Evolutionary conservation across 495 filamentous ascomycete genomes (phyloP).

Genomic region (Aspergillus nidulans): DNA sequence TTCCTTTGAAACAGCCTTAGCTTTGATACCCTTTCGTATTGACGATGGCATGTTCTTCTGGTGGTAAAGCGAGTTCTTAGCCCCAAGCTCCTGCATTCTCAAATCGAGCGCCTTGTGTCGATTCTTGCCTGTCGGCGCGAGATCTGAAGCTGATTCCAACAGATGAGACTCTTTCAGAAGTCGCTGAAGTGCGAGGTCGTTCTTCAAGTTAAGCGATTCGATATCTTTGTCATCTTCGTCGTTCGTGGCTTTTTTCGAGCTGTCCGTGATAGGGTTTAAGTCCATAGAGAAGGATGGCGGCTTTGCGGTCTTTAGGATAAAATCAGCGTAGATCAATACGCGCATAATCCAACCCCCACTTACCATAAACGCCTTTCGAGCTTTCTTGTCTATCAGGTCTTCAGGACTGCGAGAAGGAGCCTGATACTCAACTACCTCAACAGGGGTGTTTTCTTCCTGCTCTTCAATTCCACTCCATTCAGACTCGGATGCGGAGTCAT

Average conservation of each 20-base stretch:
- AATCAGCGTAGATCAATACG: slow-evolving; percentile 13
- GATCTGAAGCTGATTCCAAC: slow-evolving; percentile 61
- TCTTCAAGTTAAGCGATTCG: slow-evolving; percentile 62
- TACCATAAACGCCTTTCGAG: slow-evolving; percentile 78
- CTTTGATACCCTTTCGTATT: slow-evolving; percentile 71
- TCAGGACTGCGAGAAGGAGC: slow-evolving; percentile 28
- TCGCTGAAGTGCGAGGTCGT: slow-evolving; percentile 86
- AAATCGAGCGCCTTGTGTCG: slow-evolving; percentile 76
- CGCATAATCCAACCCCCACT: slow-evolving; percentile 1
- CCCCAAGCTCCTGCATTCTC: slow-evolving; percentile 73
- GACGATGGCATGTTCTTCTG: slow-evolving; percentile 83
- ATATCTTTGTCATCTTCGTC: slow-evolving; percentile 36
- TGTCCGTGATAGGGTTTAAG: slow-evolving; percentile 22
- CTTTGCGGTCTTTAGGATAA: slow-evolving; percentile 31
- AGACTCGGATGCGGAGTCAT: slow-evolving; percentile 28
- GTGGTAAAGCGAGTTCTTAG: slow-evolving; percentile 64
- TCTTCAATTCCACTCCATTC: slow-evolving; percentile 67
- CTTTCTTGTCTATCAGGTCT: slow-evolving; percentile 53
- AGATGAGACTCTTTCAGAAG: slow-evolving; percentile 91
- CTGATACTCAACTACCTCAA: slow-evolving; percentile 67
- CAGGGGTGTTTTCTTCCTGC: slow-evolving; percentile 24
- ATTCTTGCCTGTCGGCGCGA: slow-evolving; percentile 58
- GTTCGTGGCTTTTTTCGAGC: slow-evolving; percentile 32
- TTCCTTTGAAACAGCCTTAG: slow-evolving; percentile 60
- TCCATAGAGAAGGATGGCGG: slow-evolving; percentile 47